Percentiles rank a stretch among this genome's conserved stretches.
Conservation (phyloP, 73 alveolate genomes). For the Symbiodinium natans region DNA sequence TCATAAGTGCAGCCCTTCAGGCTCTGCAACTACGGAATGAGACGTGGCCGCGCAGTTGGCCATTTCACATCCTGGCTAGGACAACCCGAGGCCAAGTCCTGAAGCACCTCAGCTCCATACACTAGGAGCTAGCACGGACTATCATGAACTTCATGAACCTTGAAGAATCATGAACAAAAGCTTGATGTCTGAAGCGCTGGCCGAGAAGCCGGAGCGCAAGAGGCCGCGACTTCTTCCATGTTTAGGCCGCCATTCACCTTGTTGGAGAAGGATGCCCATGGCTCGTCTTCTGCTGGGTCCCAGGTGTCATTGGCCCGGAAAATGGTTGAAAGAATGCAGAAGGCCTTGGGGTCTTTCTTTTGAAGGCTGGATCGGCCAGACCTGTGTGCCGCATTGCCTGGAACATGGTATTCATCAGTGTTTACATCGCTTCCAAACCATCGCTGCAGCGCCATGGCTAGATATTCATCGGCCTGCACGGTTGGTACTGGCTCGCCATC, state of each 20-base stretch:
- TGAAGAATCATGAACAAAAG: neutral
- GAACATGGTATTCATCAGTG: constrained; percentile 31
- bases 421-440: constrained; percentile 55
- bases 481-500: constrained; percentile 91
- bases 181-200: neutral
- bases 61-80: constrained; percentile 9
- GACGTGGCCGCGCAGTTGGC: constrained; percentile 72
- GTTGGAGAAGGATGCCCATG: constrained; percentile 43
- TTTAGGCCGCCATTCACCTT: constrained; percentile 1
- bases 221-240: neutral
- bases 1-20: too few species aligned
- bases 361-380: constrained; percentile 40
- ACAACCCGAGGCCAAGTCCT: constrained; percentile 44
- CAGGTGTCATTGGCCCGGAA: constrained; percentile 73
- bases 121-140: neutral
- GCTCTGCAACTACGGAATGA: constrained; percentile 55
- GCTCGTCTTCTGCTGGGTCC: constrained; percentile 48
- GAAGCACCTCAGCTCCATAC: constrained; percentile 18
- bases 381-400: constrained; percentile 21
- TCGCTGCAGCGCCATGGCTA: constrained; percentile 81
- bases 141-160: neutral
- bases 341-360: constrained; percentile 53
- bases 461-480: constrained; percentile 74
- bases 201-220: constrained; percentile 51
- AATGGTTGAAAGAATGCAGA: constrained; percentile 46